phyloP scores from a whole-genome alignment of 768 basidiomycete genomes.

The Amyloporia xantha region DNA sequence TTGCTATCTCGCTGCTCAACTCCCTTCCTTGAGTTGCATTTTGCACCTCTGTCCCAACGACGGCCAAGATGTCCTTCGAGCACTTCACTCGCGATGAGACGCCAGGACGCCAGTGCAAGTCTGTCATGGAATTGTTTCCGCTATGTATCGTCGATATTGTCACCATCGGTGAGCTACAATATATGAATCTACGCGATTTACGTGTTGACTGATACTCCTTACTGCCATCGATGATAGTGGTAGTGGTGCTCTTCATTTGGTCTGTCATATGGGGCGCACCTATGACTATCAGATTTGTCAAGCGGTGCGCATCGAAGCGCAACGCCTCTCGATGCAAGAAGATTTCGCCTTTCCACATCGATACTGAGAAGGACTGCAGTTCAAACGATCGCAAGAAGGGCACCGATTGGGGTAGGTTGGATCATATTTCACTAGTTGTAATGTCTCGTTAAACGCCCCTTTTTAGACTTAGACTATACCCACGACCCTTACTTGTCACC shows the following conservation, averaged over 20 bases:
- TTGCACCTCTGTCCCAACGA: no score
- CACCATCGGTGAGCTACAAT: constrained; percentile 17
- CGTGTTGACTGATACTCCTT: background rate
- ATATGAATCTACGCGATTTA: background rate
- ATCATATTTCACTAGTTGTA: background rate
- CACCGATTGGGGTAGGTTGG: no score
- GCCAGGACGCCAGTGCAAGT: background rate
- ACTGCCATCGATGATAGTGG: constrained; percentile 10
- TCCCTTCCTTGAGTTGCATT: no score
- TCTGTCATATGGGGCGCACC: constrained; percentile 20
- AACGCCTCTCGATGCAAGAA: no score
- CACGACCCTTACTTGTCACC: constrained; percentile 4
- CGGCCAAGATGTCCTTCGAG: no score
- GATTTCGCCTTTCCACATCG: no score
- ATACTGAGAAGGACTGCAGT: no score
- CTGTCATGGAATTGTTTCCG: background rate
- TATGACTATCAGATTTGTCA: constrained; percentile 13
- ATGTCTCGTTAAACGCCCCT: background rate
- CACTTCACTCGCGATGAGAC: background rate
- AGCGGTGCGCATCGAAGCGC: constrained; percentile 5
- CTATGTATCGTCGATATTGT: constrained; percentile 9
- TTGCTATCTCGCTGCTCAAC: no score
- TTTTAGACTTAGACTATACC: background rate
- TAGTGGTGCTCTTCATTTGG: constrained; percentile 13
- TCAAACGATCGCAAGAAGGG: no score